A percentile compares a stretch with the other conserved stretches of the same genome.
These are phyloP conservation scores for Tilletia walkeri DNA, from an alignment of 1,284 basidiomycete genomes.

Conservation along the genomic window DNA sequence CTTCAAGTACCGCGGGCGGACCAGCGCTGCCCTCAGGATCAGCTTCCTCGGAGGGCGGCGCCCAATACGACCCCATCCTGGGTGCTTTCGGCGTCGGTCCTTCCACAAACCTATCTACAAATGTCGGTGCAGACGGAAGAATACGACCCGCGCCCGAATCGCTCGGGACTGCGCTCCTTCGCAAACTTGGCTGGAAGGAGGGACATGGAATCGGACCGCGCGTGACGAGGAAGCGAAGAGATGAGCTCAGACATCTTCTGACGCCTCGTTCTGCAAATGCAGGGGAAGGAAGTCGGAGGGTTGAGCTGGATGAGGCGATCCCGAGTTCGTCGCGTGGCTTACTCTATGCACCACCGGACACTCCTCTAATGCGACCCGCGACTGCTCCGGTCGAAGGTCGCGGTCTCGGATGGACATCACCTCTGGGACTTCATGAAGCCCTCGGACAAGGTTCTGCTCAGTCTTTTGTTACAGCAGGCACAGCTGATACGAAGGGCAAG, in stretches of 20 bases:
- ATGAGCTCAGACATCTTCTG: conserved; percentile 13
- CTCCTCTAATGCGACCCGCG: conserved; percentile 65
- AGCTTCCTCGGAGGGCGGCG: not conserved
- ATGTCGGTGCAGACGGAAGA: conserved; percentile 55
- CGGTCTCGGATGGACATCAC: conserved; percentile 75
- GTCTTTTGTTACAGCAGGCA: conserved; percentile 10
- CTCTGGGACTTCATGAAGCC: conserved; percentile 63
- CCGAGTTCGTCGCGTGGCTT: conserved; percentile 58
- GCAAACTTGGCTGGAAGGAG: conserved; percentile 90
- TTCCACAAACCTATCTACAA: conserved; percentile 57
- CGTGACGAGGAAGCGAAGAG: conserved; percentile 16
- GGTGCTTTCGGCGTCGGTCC: conserved; percentile 60
- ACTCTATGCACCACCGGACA: conserved; percentile 79
- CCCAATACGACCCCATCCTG: conserved; percentile 25
- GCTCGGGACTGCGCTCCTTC: conserved; percentile 64
- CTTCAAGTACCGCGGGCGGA: not conserved
- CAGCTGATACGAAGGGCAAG: conserved; percentile 65
- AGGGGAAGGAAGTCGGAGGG: conserved; percentile 19
- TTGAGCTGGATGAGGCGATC: conserved; percentile 32
- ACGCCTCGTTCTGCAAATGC: not conserved
- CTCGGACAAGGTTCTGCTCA: not conserved
- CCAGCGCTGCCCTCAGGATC: not conserved
- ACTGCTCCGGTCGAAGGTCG: conserved; percentile 70
- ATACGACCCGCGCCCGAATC: conserved; percentile 1
- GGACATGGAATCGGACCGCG: conserved; percentile 63